These are phyloP conservation scores for Protoeuglena noctilucae DNA, from an alignment of 139 green algal species.

Conservation along the genomic window DNA sequence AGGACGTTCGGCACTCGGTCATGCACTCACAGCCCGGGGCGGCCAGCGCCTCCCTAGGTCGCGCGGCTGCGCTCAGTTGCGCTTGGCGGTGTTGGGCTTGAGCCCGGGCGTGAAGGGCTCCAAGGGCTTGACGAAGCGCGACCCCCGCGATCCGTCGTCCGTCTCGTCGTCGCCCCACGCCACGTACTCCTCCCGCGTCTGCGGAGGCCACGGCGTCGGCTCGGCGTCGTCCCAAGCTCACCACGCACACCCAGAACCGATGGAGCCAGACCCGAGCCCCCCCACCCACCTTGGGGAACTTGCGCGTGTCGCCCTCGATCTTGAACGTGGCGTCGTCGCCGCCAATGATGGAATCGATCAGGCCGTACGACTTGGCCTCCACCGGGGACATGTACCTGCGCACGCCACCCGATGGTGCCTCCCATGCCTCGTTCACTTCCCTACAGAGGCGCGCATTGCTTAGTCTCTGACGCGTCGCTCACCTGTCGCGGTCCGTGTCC, in stretches of 20 bases:
- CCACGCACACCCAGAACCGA: too few relatives aligned
- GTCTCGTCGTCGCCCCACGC: constrained; percentile 25
- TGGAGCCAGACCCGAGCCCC: neutral
- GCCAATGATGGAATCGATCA: constrained; percentile 95
- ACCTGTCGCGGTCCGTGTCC: constrained; percentile 88
- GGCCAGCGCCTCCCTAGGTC: too few relatives aligned
- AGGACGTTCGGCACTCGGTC: too few relatives aligned
- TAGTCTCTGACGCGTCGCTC: neutral
- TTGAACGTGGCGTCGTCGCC: constrained; percentile 67
- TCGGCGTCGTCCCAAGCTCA: too few relatives aligned
- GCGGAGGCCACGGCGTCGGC: too few relatives aligned
- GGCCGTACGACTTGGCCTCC: constrained; percentile 86
- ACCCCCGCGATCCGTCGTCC: constrained; percentile 16
- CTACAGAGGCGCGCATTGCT: too few relatives aligned
- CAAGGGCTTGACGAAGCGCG: constrained; percentile 18
- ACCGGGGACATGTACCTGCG: constrained; percentile 86
- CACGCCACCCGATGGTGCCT: neutral
- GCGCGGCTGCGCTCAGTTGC: neutral
- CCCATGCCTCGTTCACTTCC: too few relatives aligned
- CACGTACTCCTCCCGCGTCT: constrained; percentile 49
- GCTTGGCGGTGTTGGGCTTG: neutral
- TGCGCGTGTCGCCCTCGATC: constrained; percentile 32
- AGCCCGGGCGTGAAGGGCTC: constrained; percentile 22
- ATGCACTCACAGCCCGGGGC: too few relatives aligned
- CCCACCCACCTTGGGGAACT: constrained; percentile 52